Percentiles rank a stretch among this genome's conserved stretches.
phyloP scores from a whole-genome alignment of 176 grass and related monocot species.

The Metroxylon sagu region DNA sequence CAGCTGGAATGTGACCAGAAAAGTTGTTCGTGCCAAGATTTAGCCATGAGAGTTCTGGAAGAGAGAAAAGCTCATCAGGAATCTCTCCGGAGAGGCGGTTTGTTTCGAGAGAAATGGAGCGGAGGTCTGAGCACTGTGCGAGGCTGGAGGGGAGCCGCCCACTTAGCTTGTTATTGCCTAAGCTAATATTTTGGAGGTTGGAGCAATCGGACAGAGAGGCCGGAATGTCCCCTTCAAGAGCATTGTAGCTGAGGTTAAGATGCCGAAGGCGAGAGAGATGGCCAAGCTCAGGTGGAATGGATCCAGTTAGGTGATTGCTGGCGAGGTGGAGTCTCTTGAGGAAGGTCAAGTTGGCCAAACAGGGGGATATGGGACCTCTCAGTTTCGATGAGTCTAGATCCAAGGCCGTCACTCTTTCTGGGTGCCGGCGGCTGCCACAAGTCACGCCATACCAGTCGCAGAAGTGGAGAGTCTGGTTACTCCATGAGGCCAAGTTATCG shows the following conservation, averaged over 20 bases:
- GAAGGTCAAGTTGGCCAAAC: slow-evolving; percentile 24
- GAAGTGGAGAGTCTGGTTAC: slow-evolving; percentile 8
- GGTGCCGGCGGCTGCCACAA: background rate
- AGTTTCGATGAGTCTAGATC: slow-evolving; percentile 20
- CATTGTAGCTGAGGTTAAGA: slow-evolving; percentile 54
- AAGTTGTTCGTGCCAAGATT: too few relatives aligned
- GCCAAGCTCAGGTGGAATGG: slow-evolving; percentile 29
- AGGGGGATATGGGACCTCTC: slow-evolving; percentile 22
- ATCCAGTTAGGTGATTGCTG: slow-evolving; percentile 26
- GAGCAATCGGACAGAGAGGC: slow-evolving; percentile 11
- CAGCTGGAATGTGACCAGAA: too few relatives aligned
- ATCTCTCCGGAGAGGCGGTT: slow-evolving; percentile 1
- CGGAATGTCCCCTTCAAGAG: slow-evolving; percentile 34
- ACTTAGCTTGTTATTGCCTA: background rate
- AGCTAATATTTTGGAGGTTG: background rate
- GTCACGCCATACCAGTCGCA: slow-evolving; percentile 35
- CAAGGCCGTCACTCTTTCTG: slow-evolving; percentile 5
- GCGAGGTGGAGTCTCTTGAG: slow-evolving; percentile 30
- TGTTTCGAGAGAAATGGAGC: too few relatives aligned
- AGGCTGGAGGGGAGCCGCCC: background rate
- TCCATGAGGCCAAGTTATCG: slow-evolving; percentile 21
- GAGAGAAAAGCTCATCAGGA: too few relatives aligned
- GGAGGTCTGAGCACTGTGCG: background rate
- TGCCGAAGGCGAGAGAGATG: slow-evolving; percentile 17
- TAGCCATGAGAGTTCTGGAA: too few relatives aligned